phyloP scores from a whole-genome alignment of 164 flowering plant species.

The Sextonia rubra region DNA sequence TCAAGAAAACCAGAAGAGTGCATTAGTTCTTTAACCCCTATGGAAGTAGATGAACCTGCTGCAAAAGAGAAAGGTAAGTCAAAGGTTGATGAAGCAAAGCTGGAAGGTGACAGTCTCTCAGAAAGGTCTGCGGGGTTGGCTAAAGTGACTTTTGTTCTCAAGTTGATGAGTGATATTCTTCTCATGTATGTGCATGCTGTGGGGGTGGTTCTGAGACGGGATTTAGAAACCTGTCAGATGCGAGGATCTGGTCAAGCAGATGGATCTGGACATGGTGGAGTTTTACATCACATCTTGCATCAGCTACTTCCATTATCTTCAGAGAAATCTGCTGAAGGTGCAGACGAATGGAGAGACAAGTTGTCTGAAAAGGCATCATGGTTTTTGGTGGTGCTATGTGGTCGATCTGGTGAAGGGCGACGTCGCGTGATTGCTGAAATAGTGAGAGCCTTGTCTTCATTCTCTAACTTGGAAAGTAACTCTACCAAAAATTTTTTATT shows the following conservation, averaged over 20 bases:
- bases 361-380: constrained; percentile 86
- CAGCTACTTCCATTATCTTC: constrained; percentile 54
- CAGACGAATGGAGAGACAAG: constrained; percentile 80
- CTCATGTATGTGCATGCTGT: constrained; percentile 80
- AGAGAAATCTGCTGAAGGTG: constrained; percentile 41
- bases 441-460: constrained; percentile 58
- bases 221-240: constrained; percentile 53
- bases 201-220: constrained; percentile 68
- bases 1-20: constrained; percentile 32
- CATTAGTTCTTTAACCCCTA: constrained; percentile 24
- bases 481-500: constrained; percentile 41
- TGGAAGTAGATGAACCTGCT: constrained; percentile 81
- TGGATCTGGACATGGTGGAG: constrained; percentile 52
- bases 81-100: constrained; percentile 55
- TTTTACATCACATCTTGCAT: constrained; percentile 74
- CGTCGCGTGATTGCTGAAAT: constrained; percentile 72
- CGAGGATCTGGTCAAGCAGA: constrained; percentile 50
- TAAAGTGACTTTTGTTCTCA: constrained; percentile 81
- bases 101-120: constrained; percentile 34
- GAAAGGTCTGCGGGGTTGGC: constrained; percentile 76
- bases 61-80: constrained; percentile 76
- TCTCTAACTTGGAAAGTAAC: constrained; percentile 43
- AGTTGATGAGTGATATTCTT: constrained; percentile 82
- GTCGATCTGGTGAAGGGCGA: constrained; percentile 90
- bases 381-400: constrained; percentile 79